Conservation (phyloP, 371 early-diverging fungal genomes). For the Lichtheimia ornata region DNA sequence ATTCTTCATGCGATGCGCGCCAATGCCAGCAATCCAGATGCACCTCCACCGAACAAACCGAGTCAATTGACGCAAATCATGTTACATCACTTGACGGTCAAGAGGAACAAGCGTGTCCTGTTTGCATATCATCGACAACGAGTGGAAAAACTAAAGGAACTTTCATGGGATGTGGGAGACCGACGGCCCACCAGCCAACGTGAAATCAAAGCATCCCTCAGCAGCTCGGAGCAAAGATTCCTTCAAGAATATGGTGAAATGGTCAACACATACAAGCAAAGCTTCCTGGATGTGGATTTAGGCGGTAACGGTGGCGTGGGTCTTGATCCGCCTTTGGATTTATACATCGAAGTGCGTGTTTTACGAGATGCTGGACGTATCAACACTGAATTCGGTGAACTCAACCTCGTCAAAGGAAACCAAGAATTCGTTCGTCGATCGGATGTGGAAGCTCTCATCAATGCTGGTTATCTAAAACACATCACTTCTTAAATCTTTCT, state of each 20-base stretch:
- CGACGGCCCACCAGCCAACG: slow-evolving; percentile 35
- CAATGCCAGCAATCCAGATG: not conserved
- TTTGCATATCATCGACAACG: slow-evolving; percentile 87
- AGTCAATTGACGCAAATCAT: slow-evolving; percentile 43
- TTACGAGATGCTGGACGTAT: slow-evolving; percentile 87
- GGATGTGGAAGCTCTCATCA: slow-evolving; percentile 88
- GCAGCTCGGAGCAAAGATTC: slow-evolving; percentile 70
- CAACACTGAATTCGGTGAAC: slow-evolving; percentile 78
- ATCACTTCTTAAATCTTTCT: not conserved
- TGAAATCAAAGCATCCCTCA: slow-evolving; percentile 51
- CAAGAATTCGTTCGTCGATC: slow-evolving; percentile 84
- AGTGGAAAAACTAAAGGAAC: slow-evolving; percentile 65
- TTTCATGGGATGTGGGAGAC: slow-evolving; percentile 75
- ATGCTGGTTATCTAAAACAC: slow-evolving; percentile 79
- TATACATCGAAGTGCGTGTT: slow-evolving; percentile 88
- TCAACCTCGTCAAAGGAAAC: slow-evolving; percentile 71
- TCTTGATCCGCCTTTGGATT: slow-evolving; percentile 82
- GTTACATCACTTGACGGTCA: slow-evolving; percentile 59
- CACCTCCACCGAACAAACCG: slow-evolving; percentile 13
- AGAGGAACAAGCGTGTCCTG: slow-evolving; percentile 85
- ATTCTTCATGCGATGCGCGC: slow-evolving; percentile 29
- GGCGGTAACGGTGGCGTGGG: slow-evolving; percentile 70
- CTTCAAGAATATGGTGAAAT: slow-evolving; percentile 61
- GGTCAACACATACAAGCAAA: slow-evolving; percentile 66
- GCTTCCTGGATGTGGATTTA: slow-evolving; percentile 73